phyloP scores from a whole-genome alignment of 2,329 filamentous ascomycete genomes.

The Epichloe hybrida region DNA sequence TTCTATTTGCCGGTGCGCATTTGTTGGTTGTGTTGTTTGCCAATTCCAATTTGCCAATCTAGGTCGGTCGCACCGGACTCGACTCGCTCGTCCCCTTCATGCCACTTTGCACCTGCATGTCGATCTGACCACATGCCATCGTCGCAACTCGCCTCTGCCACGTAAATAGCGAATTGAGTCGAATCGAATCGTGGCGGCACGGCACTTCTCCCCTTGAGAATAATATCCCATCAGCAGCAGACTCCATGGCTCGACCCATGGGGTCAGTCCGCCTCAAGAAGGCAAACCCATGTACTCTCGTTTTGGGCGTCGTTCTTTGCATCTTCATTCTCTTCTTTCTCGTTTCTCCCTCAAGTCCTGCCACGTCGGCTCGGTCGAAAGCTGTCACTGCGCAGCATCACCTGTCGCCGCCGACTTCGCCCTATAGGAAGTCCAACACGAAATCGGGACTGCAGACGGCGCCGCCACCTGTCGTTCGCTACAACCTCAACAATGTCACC shows the following conservation, averaged over 20 bases:
- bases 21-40: background rate
- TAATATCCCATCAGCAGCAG: background rate
- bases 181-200: background rate
- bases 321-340: slow-evolving; percentile 58
- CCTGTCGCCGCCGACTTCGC: slow-evolving; percentile 29
- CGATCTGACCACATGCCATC: slow-evolving; percentile 5
- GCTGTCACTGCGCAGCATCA: slow-evolving; percentile 31
- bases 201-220: background rate
- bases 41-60: background rate
- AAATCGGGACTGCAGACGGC: slow-evolving; percentile 17
- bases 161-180: slow-evolving; percentile 1
- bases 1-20: background rate
- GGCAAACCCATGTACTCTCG: slow-evolving; percentile 62
- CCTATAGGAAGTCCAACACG: slow-evolving; percentile 27
- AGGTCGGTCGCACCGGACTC: background rate
- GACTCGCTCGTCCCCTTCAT: background rate
- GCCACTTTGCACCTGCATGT: background rate
- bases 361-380: slow-evolving; percentile 31
- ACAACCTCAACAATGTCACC: slow-evolving; percentile 91
- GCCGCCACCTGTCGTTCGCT: slow-evolving; percentile 79
- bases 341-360: slow-evolving; percentile 37
- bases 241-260: slow-evolving; percentile 42
- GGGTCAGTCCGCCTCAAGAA: slow-evolving; percentile 62
- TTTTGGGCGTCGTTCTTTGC: slow-evolving; percentile 57
- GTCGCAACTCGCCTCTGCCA: slow-evolving; percentile 4